Evolutionary conservation across 2,329 filamentous ascomycete species (phyloP), one percentile per base, ranked within the genome.

Genomic region (Periconia macrospinosa): DNA sequence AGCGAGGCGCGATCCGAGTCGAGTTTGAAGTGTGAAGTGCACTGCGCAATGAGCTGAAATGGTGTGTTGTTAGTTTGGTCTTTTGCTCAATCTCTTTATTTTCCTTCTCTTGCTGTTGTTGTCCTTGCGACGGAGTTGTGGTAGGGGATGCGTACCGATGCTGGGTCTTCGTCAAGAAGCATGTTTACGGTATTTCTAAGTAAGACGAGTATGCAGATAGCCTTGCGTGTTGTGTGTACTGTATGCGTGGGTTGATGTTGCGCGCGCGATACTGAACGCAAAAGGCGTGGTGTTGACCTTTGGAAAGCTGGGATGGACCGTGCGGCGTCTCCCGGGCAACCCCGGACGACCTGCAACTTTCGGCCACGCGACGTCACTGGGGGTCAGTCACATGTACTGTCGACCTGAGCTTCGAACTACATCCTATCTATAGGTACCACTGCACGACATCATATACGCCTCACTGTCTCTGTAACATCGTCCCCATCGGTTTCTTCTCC

Each of bases 11-110:
- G 94, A 81, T 99, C 94, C 11, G 91, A 91, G 18, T 85, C 81
- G 68, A 93, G 96, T 79, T 96, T 94, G 86, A 99, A 99, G 81
- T 97, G 96, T 66, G 87, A 83, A 68, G 95, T 89, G 41, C 92
- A 96, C 78, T 95, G 89, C 71, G 88, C 84, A 78, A 99, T 96
- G 70, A 97, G 88, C 90, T 94, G 75, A 19, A 40, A 37, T 40
- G 40, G 45, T 45, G 49, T 43, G 61, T 67, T 43, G 61, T 67
- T 51, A 63, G 63, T 52, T 20, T 27, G 23, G 23, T 27, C 23
- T 27, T 27, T 27, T 5, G 23, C 23, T 27, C 23, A 27, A 5
- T 27, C 23, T 27, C 23, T 8, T 27, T 8, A 27, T 5, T 27
- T 27, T 27, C 23, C 23, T 8, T 27, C 8, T 8, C 23, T 8